Conservation (phyloP, 208 protist species). For the Wallacemonas sp. region DNA sequence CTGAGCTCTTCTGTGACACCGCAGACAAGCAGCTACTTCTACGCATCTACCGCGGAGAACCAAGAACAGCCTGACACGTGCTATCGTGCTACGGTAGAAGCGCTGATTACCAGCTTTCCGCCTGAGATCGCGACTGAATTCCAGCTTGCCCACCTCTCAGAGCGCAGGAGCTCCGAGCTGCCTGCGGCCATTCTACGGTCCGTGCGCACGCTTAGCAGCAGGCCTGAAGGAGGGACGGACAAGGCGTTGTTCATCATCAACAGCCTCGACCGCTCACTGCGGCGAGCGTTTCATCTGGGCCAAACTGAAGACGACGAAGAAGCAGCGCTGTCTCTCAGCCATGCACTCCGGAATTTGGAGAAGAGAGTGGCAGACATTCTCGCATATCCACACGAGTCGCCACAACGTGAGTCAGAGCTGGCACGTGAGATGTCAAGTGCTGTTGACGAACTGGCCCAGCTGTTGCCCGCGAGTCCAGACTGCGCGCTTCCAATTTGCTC, state of each 20-base stretch:
- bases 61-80: not conserved
- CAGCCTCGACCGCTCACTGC: constrained; percentile 4
- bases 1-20: not conserved
- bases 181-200: not conserved
- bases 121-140: not conserved
- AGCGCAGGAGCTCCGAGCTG: not conserved
- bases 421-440: constrained; percentile 16
- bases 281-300: not conserved
- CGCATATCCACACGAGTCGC: constrained; percentile 27
- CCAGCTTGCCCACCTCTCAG: not conserved
- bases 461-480: constrained; percentile 32
- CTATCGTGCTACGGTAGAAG: not conserved
- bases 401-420: constrained; percentile 22
- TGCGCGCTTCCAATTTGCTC: not conserved
- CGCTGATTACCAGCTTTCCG: not conserved
- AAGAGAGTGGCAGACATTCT: constrained; percentile 31
- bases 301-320: not conserved
- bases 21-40: not conserved
- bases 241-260: constrained; percentile 10
- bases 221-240: not conserved
- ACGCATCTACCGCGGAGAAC: not conserved
- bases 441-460: constrained; percentile 71
- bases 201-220: not conserved
- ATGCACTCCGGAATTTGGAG: constrained; percentile 8
- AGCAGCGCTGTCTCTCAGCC: not conserved